These are phyloP conservation scores for Hibiscus syriacus DNA, from an alignment of 345 rosid genomes.

Conservation along the genomic window DNA sequence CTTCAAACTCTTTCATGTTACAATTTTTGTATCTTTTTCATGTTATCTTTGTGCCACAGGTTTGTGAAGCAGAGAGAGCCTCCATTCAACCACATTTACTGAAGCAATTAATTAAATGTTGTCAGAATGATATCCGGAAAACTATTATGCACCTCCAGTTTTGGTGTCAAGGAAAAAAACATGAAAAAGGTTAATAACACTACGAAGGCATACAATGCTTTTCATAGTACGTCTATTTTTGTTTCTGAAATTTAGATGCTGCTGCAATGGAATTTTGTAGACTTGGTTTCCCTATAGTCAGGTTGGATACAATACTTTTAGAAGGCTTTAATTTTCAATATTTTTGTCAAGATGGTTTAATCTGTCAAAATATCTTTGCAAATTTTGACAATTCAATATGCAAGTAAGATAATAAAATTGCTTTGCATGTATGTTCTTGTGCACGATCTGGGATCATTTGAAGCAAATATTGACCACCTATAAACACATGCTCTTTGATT, in stretches of 20 bases:
- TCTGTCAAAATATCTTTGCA: neutral
- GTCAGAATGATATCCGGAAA: constrained; percentile 77
- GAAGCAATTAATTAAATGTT: constrained; percentile 41
- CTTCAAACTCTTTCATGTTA: constrained; percentile 2
- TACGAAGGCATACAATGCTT: neutral
- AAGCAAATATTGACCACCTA: neutral
- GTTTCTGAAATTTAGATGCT: too few relatives aligned
- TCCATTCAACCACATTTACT: constrained; percentile 42
- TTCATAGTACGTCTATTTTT: too few relatives aligned
- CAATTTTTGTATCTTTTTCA: constrained; percentile 7
- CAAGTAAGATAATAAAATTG: neutral
- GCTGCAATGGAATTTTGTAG: too few relatives aligned
- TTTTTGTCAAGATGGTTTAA: neutral
- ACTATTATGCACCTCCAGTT: constrained; percentile 75
- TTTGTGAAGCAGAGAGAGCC: constrained; percentile 66
- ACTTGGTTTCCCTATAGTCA: neutral
- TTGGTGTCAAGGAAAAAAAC: constrained; percentile 75
- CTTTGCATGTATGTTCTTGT: neutral
- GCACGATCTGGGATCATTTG: neutral
- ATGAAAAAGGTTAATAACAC: constrained; percentile 43
- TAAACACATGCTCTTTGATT: neutral
- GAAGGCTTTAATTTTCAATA: neutral
- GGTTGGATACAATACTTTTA: neutral
- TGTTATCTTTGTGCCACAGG: constrained; percentile 29
- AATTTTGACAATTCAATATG: neutral